Evolutionary conservation across 2,329 filamentous ascomycete genomes (phyloP), one percentile per base, ranked within the genome.

Genomic region (Fusarium stilboides): DNA sequence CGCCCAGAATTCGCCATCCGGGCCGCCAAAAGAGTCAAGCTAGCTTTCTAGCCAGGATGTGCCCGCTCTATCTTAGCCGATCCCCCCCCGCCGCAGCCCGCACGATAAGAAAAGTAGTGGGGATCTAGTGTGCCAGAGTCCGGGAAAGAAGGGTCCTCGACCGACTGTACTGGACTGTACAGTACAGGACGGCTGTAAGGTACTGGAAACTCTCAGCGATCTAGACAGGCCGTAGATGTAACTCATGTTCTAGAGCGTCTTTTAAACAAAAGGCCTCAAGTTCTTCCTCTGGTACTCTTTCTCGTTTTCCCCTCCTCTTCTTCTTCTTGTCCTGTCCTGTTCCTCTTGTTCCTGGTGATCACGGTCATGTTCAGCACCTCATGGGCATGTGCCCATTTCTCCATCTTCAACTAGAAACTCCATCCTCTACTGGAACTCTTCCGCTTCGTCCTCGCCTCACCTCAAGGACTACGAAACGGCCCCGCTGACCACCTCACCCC

Each of bases 401-500:
- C 43, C 50, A 55, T 44, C 54, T 46, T 44, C 43, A 51, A 71
- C 47, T 65, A 46, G 57, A 56, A 63, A 45, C 37, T 34, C 42
- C 52, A 62, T 39, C 40, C 49, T 61, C 57, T 54, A 54, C 46
- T 60, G 37, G 39, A 63, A 62, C 40, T 39, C 42, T 55, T 42
- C 28, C 52, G 55, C 53, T 49, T 63, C 56, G 26, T 53, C 51
- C 55, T 50, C 53, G 60, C 15, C 20, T 28, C 26, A 44, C 40
- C 28, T 40, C 37, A 26, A 59, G 44, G 58, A 71, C 67, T 45
- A 62, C 62, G 58, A 64, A 64, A 64, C 67, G 59, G 62, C 71
- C 71, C 67, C 67, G 67, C 67, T 69, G 67, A 70, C 67, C 66
- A 71, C 68, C 57, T 66, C 66, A 71, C 68, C 57, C 61, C 65